Evolutionary conservation across 805 yeast species (phyloP).

Genomic region (Wickerhamiella vanderwaltii): DNA sequence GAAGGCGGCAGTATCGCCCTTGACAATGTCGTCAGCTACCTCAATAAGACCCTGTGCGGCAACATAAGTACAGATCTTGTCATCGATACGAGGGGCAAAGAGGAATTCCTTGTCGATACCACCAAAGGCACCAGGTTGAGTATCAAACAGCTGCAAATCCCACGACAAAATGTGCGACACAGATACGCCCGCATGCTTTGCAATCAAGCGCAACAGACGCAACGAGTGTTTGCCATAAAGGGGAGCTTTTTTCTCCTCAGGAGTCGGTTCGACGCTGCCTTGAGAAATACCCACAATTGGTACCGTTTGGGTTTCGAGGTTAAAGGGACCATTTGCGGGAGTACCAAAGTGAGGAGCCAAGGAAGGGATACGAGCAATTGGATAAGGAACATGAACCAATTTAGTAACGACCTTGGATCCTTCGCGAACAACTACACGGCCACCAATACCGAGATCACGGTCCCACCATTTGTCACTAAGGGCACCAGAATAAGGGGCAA

Average conservation of each 20-base stretch:
- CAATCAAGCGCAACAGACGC: constrained; percentile 53
- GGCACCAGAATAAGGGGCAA: constrained; percentile 69
- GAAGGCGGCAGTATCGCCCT: constrained; percentile 30
- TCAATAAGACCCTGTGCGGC: constrained; percentile 51
- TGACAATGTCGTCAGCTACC: constrained; percentile 29
- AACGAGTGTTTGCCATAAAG: constrained; percentile 57
- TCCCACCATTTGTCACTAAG: constrained; percentile 55
- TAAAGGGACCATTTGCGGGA: constrained; percentile 57
- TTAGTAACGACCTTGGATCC: constrained; percentile 27
- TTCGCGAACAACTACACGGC: constrained; percentile 48
- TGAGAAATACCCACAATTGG: constrained; percentile 53
- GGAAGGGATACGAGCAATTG: constrained; percentile 66
- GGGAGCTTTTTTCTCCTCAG: constrained; percentile 56
- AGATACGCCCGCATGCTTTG: constrained; percentile 44
- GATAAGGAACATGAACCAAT: constrained; percentile 31
- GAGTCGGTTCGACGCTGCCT: constrained; percentile 31
- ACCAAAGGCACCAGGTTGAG: constrained; percentile 66
- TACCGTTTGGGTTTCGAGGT: constrained; percentile 66
- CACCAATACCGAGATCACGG: constrained; percentile 77
- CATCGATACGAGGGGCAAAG: constrained; percentile 76
- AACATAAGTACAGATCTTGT: constrained; percentile 68
- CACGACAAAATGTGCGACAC: constrained; percentile 54
- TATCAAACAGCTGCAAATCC: constrained; percentile 71
- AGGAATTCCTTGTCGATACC: constrained; percentile 68
- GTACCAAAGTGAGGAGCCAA: constrained; percentile 81